Conservation (phyloP, 1,139 yeast species). For the Geotrichum australiense region DNA sequence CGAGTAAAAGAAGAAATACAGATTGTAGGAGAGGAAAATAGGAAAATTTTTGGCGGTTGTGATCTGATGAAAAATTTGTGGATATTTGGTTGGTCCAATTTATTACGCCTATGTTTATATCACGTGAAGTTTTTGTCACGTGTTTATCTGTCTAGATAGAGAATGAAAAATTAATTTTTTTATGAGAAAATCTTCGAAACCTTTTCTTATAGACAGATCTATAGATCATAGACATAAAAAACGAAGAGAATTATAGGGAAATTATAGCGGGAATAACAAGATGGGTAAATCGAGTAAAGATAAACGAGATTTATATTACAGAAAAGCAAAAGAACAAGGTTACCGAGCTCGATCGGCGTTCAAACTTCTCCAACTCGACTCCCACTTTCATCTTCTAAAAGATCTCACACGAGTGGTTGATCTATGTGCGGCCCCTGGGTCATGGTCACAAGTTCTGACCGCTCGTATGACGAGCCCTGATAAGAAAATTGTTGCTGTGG, state of each 20-base stretch:
- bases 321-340: constrained; percentile 95
- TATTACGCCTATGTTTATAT: too few relatives aligned
- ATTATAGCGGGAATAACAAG: background rate
- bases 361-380: constrained; percentile 81
- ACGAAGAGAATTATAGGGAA: background rate
- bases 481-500: constrained; percentile 86
- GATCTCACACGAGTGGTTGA: constrained; percentile 82
- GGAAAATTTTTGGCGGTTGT: too few relatives aligned
- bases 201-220: background rate
- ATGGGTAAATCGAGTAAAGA: constrained; percentile 98
- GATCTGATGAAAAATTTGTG: too few relatives aligned
- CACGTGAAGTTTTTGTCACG: too few relatives aligned
- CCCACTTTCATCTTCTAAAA: constrained; percentile 74
- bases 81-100: too few relatives aligned
- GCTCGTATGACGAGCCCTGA: constrained; percentile 36
- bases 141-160: too few relatives aligned
- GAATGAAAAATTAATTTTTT: too few relatives aligned
- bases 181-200: background rate
- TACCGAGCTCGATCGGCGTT: constrained; percentile 97
- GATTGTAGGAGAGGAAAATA: too few relatives aligned
- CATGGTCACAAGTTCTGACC: constrained; percentile 96
- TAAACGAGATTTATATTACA: constrained; percentile 76
- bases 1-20: too few relatives aligned
- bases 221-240: background rate
- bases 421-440: constrained; percentile 97